Percentiles rank a stretch among this genome's conserved stretches.
These are phyloP conservation scores for Myrmaecium sp. DNA, from an alignment of 2,329 filamentous ascomycete species.

Conservation along the genomic window DNA sequence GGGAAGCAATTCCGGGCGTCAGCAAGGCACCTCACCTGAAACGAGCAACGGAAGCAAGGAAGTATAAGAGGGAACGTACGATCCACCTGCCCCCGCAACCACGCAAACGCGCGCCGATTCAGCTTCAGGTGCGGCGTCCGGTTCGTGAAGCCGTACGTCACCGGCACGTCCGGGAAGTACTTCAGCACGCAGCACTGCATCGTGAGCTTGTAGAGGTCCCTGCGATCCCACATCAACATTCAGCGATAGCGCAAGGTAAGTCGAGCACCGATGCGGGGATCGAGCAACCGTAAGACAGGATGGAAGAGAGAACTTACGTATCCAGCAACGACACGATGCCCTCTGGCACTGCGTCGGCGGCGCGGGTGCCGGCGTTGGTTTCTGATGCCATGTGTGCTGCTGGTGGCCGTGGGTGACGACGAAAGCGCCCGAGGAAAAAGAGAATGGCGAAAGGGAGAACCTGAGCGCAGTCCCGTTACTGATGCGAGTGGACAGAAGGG, in stretches of 20 bases:
- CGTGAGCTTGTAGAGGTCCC: slow-evolving; percentile 81
- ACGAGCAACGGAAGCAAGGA: too few species aligned
- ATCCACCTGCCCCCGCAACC: slow-evolving; percentile 69
- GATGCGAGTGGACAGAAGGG: too few species aligned
- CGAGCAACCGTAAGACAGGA: neutral
- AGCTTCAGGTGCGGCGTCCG: slow-evolving; percentile 88
- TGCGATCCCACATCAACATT: slow-evolving; percentile 24
- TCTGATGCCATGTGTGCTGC: too few species aligned
- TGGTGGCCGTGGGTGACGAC: too few species aligned
- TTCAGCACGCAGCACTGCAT: slow-evolving; percentile 88
- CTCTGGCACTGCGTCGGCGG: slow-evolving; percentile 15
- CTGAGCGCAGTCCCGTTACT: too few species aligned
- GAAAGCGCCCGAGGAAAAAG: too few species aligned
- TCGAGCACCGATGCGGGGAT: slow-evolving; percentile 1
- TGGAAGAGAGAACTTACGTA: slow-evolving; percentile 13
- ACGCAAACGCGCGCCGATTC: slow-evolving; percentile 63
- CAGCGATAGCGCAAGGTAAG: neutral
- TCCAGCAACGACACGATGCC: slow-evolving; percentile 30
- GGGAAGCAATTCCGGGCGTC: too few species aligned
- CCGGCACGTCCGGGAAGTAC: slow-evolving; percentile 65
- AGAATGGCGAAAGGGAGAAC: too few species aligned
- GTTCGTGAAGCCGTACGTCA: slow-evolving; percentile 90
- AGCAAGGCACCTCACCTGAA: slow-evolving; percentile 2
- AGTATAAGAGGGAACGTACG: slow-evolving; percentile 34
- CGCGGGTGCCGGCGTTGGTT: too few species aligned